Evolutionary conservation across 1,139 yeast species (phyloP).

Genomic region (Lodderomyces jiufengensis): DNA sequence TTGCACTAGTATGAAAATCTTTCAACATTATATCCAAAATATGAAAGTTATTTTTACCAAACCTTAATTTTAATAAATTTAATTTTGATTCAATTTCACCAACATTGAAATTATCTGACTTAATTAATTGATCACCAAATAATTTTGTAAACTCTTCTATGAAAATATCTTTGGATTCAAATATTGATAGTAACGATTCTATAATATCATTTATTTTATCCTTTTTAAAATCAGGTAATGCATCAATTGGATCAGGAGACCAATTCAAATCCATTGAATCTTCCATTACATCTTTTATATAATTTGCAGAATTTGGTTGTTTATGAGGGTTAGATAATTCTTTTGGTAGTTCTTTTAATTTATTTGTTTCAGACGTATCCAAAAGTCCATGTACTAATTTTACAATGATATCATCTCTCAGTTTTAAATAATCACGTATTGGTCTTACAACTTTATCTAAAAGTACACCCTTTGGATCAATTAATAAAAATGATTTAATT

Average conservation of each 20-base stretch:
- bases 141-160: constrained; percentile 66
- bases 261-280: constrained; percentile 54
- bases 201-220: constrained; percentile 65
- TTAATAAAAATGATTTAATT: constrained; percentile 63
- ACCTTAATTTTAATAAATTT: constrained; percentile 55
- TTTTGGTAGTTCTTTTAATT: constrained; percentile 48
- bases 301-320: constrained; percentile 5
- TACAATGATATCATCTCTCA: constrained; percentile 69
- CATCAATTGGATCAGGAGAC: constrained; percentile 93
- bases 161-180: constrained; percentile 74
- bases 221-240: constrained; percentile 77
- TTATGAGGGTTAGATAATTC: constrained; percentile 35
- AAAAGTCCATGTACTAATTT: constrained; percentile 72
- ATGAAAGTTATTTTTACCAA: constrained; percentile 64
- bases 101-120: constrained; percentile 44
- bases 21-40: constrained; percentile 81
- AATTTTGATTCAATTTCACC: constrained; percentile 40
- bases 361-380: constrained; percentile 41
- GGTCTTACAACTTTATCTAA: constrained; percentile 76
- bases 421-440: constrained; percentile 61
- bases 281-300: constrained; percentile 19
- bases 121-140: constrained; percentile 60
- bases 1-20: constrained; percentile 62
- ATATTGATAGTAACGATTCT: constrained; percentile 69
- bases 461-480: constrained; percentile 88